Conservation (phyloP, 2,329 filamentous ascomycete species). For the Epichloe coenophiala region DNA sequence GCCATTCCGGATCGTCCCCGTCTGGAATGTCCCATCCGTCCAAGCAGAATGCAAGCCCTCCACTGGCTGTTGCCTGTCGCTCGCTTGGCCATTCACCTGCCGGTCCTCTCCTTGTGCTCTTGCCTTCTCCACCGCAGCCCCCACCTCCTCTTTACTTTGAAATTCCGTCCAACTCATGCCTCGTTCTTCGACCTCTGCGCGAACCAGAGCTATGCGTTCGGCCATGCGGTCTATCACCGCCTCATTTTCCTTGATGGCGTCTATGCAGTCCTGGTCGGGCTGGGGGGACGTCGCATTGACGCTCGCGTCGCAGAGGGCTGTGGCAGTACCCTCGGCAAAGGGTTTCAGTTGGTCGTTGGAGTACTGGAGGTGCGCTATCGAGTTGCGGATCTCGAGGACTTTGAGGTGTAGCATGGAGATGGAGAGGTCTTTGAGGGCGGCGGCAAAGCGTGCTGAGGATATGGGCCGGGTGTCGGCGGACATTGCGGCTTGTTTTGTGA, state of each 20-base stretch:
- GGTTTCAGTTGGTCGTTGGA: constrained; percentile 61
- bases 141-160: constrained; percentile 29
- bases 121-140: constrained; percentile 15
- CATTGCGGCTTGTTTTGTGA: constrained; percentile 27
- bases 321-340: constrained; percentile 41
- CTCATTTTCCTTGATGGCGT: constrained; percentile 62
- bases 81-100: not conserved
- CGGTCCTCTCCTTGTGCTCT: constrained; percentile 5
- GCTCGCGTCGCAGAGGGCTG: constrained; percentile 13
- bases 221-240: constrained; percentile 54
- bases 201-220: constrained; percentile 50
- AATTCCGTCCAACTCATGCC: constrained; percentile 46
- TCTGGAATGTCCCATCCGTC: constrained; percentile 51
- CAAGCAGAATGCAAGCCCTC: constrained; percentile 31
- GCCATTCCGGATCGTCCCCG: constrained; percentile 40
- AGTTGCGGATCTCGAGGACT: constrained; percentile 62
- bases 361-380: constrained; percentile 57
- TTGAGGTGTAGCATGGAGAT: constrained; percentile 57
- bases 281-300: constrained; percentile 3
- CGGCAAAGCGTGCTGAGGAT: constrained; percentile 46
- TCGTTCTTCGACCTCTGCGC: constrained; percentile 47
- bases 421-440: constrained; percentile 54
- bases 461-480: constrained; percentile 51
- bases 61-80: not conserved
- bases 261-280: constrained; percentile 56